phyloP scores from a whole-genome alignment of 1,284 basidiomycete genomes.

The Tilletia horrida region DNA sequence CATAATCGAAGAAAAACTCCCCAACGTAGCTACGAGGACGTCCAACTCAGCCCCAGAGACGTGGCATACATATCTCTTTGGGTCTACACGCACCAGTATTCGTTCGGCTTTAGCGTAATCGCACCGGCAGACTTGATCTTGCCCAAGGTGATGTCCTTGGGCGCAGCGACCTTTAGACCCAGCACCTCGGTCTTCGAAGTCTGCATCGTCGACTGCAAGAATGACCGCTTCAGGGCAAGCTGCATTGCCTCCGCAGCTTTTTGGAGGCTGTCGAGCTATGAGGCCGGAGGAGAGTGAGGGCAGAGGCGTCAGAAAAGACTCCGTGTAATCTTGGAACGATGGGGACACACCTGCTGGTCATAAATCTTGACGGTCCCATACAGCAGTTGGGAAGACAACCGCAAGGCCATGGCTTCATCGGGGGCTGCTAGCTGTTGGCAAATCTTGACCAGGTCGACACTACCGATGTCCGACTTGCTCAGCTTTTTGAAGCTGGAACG shows the following conservation, averaged over 20 bases:
- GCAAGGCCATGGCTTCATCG: constrained; percentile 39
- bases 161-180: background rate
- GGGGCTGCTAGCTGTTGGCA: constrained; percentile 30
- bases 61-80: too few relatives aligned
- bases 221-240: background rate
- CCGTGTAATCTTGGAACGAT: background rate
- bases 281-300: background rate
- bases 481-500: constrained; percentile 31
- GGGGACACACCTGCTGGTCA: constrained; percentile 26
- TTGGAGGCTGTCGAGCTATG: constrained; percentile 1
- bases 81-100: background rate
- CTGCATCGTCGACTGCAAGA: background rate
- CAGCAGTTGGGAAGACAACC: constrained; percentile 39
- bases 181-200: background rate
- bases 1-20: constrained; percentile 13
- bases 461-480: constrained; percentile 31
- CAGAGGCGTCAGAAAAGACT: background rate
- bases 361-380: constrained; percentile 42
- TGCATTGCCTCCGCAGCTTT: constrained; percentile 3
- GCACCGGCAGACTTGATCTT: background rate
- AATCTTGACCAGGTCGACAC: constrained; percentile 27
- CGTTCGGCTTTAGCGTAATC: constrained; percentile 7
- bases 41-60: background rate
- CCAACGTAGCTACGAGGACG: background rate
- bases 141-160: background rate